Evolutionary conservation across 768 basidiomycete genomes (phyloP).

Genomic region (Stropharia rugosoannulata): DNA sequence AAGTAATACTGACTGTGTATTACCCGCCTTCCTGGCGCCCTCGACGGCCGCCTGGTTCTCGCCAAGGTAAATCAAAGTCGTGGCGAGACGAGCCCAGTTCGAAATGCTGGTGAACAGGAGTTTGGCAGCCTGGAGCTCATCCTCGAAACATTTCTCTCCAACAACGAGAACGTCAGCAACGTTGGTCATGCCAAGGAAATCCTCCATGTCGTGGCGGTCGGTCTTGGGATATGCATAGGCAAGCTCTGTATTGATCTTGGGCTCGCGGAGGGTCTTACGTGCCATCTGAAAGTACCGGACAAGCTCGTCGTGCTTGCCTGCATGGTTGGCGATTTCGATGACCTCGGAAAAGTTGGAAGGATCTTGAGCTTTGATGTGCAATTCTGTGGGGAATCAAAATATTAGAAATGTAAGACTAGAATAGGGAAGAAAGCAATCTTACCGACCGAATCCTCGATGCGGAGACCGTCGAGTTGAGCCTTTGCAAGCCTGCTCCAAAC

Average conservation of each 20-base stretch:
- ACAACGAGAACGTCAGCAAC: conserved; percentile 96
- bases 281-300: conserved; percentile 99
- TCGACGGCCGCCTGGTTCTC: conserved; percentile 99
- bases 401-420: neutral
- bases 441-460: conserved; percentile 98
- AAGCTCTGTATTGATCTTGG: conserved; percentile 96
- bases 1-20: conserved; percentile 79
- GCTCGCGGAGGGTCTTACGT: conserved; percentile 93
- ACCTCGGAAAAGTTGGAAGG: conserved; percentile 93
- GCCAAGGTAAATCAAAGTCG: conserved; percentile 96
- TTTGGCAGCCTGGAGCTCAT: conserved; percentile 95
- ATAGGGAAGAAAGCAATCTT: conserved; percentile 20
- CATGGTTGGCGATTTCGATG: conserved; percentile 92
- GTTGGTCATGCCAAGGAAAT: conserved; percentile 97
- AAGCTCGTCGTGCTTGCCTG: conserved; percentile 86
- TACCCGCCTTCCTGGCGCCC: conserved; percentile 98
- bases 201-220: conserved; percentile 99
- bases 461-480: conserved; percentile 95
- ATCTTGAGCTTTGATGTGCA: conserved; percentile 97
- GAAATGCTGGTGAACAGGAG: conserved; percentile 95
- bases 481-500: conserved; percentile 99
- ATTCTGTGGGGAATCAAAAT: conserved; percentile 44
- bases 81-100: conserved; percentile 98
- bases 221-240: conserved; percentile 97
- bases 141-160: conserved; percentile 99